phyloP scores from a whole-genome alignment of 2,329 filamentous ascomycete species.

The Kalaharituber pfeilii region DNA sequence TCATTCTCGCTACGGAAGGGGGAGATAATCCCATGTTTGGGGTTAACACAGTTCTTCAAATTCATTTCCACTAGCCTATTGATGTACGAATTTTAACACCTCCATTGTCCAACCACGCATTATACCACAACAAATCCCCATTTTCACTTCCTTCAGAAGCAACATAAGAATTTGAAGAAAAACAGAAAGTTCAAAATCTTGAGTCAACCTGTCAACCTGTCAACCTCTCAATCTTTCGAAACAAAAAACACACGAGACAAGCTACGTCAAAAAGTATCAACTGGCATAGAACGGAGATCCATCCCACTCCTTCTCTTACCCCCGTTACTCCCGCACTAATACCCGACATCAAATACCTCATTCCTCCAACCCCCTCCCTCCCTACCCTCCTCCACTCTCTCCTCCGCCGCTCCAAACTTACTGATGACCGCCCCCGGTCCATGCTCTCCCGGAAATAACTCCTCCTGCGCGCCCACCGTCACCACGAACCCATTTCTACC shows the following conservation, averaged over 20 bases:
- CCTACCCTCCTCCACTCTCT: slow-evolving; percentile 10
- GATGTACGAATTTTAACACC: not conserved
- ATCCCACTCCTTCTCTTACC: not conserved
- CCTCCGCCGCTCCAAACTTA: slow-evolving; percentile 11
- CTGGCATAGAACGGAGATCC: not conserved
- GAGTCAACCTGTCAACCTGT: too few relatives aligned
- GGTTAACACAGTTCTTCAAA: too few relatives aligned
- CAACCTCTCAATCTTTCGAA: too few relatives aligned
- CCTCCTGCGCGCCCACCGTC: not conserved
- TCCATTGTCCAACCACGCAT: not conserved
- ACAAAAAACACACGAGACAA: too few relatives aligned
- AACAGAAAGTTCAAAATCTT: too few relatives aligned
- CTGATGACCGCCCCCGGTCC: slow-evolving; percentile 10
- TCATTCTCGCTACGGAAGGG: too few relatives aligned
- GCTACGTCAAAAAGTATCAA: not conserved
- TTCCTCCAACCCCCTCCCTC: slow-evolving; percentile 17
- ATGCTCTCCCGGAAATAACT: slow-evolving; percentile 17
- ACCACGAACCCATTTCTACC: not conserved
- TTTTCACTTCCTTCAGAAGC: too few relatives aligned
- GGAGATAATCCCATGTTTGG: too few relatives aligned
- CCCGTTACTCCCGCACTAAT: not conserved
- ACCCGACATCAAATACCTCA: slow-evolving; percentile 13
- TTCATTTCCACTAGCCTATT: not conserved
- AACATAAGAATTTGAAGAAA: too few relatives aligned
- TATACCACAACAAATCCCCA: too few relatives aligned